Conservation (phyloP, 495 filamentous ascomycete species). For the Xylona heveae region DNA sequence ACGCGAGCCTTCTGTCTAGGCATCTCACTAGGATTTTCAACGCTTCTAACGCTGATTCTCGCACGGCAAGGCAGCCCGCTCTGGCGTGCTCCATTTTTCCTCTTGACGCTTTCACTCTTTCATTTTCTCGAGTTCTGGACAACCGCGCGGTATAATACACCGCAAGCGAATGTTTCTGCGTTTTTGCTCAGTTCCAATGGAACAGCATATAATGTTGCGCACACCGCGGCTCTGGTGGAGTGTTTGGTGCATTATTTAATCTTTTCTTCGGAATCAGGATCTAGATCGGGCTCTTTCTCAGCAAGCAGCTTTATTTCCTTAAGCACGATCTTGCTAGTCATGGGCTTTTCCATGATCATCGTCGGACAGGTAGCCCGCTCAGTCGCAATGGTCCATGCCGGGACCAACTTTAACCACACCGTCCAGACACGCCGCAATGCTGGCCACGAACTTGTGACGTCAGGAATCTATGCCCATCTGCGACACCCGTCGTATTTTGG, state of each 20-base stretch:
- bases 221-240: constrained; percentile 50
- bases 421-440: constrained; percentile 45
- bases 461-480: constrained; percentile 38
- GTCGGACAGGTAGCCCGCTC: constrained; percentile 54
- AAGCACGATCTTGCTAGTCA: constrained; percentile 19
- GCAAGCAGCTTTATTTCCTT: too few relatives aligned
- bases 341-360: constrained; percentile 41
- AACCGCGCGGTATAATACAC: constrained; percentile 67
- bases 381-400: constrained; percentile 72
- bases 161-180: constrained; percentile 41
- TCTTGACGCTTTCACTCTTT: constrained; percentile 54
- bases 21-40: constrained; percentile 22
- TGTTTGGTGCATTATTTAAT: constrained; percentile 35
- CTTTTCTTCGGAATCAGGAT: too few relatives aligned
- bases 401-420: constrained; percentile 77
- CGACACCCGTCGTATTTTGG: constrained; percentile 91
- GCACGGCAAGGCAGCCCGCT: constrained; percentile 24
- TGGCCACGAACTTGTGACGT: constrained; percentile 58
- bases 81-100: constrained; percentile 74
- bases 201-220: constrained; percentile 63
- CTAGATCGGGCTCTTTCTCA: too few relatives aligned
- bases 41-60: constrained; percentile 27
- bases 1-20: constrained; percentile 45
- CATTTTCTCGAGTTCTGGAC: constrained; percentile 93
- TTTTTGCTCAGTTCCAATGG: constrained; percentile 83